phyloP scores from a whole-genome alignment of 2,329 filamentous ascomycete species.

The Colletotrichum viniferum region DNA sequence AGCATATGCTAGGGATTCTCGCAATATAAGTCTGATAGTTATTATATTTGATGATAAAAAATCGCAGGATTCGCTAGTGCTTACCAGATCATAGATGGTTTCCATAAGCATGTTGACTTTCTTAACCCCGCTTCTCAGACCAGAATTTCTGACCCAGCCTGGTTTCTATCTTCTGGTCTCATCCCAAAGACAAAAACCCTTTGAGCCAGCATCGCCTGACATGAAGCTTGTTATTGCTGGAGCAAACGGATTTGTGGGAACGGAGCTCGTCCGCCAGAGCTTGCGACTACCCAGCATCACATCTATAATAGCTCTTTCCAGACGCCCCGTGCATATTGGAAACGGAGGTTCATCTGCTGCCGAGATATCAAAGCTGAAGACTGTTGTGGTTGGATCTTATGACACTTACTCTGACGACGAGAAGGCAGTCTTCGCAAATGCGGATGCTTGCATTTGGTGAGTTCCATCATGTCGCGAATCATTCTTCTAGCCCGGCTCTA shows the following conservation, averaged over 20 bases:
- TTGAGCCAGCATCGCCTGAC: slow-evolving; percentile 25
- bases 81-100: not conserved
- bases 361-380: slow-evolving; percentile 26
- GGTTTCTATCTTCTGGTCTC: not conserved
- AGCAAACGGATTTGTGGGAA: slow-evolving; percentile 45
- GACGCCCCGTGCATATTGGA: slow-evolving; percentile 30
- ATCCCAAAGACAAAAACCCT: not conserved
- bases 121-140: not conserved
- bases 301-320: slow-evolving; percentile 44
- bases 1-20: no score
- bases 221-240: slow-evolving; percentile 51
- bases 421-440: slow-evolving; percentile 42
- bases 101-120: not conserved
- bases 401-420: slow-evolving; percentile 41
- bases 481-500: not conserved
- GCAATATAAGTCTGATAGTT: no score
- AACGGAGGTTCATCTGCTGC: not conserved
- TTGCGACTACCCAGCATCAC: slow-evolving; percentile 38
- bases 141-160: not conserved
- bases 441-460: slow-evolving; percentile 25
- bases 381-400: slow-evolving; percentile 44
- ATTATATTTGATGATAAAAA: not conserved
- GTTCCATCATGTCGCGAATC: not conserved
- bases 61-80: not conserved
- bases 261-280: slow-evolving; percentile 48